A percentile compares a stretch with the other conserved stretches of the same genome.
phyloP scores from a whole-genome alignment of 768 basidiomycete genomes.

The Amanita pallidorosea region DNA sequence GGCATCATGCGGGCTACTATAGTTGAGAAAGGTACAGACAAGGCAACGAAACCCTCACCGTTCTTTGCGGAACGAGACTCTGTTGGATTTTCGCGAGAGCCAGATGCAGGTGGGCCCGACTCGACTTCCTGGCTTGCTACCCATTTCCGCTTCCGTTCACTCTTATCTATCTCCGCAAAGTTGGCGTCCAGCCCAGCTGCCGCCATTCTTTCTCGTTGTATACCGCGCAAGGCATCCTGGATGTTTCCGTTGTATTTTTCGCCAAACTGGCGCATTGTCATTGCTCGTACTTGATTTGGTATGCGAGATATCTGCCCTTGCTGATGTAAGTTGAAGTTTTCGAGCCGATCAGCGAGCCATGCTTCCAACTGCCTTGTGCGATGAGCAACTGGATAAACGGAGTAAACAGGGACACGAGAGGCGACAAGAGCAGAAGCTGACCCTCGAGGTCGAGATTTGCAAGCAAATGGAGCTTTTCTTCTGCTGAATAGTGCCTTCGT shows the following conservation, averaged over 20 bases:
- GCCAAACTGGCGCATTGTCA: conserved; percentile 71
- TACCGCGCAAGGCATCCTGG: conserved; percentile 56
- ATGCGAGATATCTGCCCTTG: conserved; percentile 67
- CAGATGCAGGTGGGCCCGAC: conserved; percentile 24
- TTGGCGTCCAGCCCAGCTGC: conserved; percentile 38
- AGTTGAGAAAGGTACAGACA: background rate
- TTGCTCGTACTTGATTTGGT: conserved; percentile 60
- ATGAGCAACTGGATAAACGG: conserved; percentile 46
- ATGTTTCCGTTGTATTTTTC: conserved; percentile 70
- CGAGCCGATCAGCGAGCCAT: conserved; percentile 64
- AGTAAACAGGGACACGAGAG: background rate
- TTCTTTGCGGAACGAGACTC: conserved; percentile 44
- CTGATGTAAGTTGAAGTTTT: conserved; percentile 66
- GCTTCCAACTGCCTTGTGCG: conserved; percentile 63
- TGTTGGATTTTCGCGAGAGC: conserved; percentile 17
- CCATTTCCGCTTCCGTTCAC: conserved; percentile 71
- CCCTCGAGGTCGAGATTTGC: conserved; percentile 78
- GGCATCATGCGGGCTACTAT: conserved; percentile 21
- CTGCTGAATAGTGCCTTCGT: conserved; percentile 34
- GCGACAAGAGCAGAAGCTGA: conserved; percentile 15
- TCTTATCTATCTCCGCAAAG: conserved; percentile 50
- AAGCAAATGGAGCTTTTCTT: conserved; percentile 68
- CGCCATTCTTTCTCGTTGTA: conserved; percentile 53
- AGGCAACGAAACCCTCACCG: conserved; percentile 28
- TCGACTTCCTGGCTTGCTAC: conserved; percentile 50